A percentile compares a stretch with the other conserved stretches of the same genome.
Conservation (phyloP, 495 filamentous ascomycete genomes). For the Letharia columbiana region DNA sequence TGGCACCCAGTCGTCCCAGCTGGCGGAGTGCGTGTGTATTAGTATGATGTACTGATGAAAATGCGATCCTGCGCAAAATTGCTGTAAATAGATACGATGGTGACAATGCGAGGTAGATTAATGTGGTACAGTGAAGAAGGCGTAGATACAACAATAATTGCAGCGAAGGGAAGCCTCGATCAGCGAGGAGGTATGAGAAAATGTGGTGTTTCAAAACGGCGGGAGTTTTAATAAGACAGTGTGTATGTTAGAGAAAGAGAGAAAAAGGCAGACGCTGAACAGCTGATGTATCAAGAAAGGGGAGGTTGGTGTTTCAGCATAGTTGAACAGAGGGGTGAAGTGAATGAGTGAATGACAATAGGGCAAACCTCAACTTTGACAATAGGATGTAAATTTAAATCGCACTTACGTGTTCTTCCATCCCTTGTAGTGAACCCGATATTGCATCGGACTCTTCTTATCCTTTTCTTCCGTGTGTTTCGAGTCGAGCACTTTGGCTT, state of each 20-base stretch:
- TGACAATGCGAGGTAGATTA: neutral
- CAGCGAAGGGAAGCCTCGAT: neutral
- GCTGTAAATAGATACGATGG: no score
- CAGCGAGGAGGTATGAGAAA: neutral
- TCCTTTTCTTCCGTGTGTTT: conserved; percentile 55
- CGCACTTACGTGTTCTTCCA: conserved; percentile 88
- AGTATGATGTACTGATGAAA: neutral
- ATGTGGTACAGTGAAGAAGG: neutral
- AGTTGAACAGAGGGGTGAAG: conserved; percentile 1
- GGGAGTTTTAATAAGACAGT: neutral
- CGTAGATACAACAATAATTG: neutral
- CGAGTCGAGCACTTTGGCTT: conserved; percentile 84
- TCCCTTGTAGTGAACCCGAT: conserved; percentile 95
- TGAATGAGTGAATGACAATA: conserved; percentile 1
- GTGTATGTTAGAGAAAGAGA: neutral
- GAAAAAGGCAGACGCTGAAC: neutral
- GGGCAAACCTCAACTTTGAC: neutral
- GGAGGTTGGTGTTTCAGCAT: conserved; percentile 3
- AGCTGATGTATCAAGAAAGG: neutral
- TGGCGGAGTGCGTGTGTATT: conserved; percentile 25
- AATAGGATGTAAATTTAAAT: conserved; percentile 14
- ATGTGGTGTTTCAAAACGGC: neutral
- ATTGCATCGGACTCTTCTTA: conserved; percentile 68
- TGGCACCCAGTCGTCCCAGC: conserved; percentile 98
- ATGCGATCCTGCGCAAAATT: neutral